These are phyloP conservation scores for Chrysosphaeria jannelii DNA, from an alignment of 2,329 filamentous ascomycete genomes.

Conservation along the genomic window DNA sequence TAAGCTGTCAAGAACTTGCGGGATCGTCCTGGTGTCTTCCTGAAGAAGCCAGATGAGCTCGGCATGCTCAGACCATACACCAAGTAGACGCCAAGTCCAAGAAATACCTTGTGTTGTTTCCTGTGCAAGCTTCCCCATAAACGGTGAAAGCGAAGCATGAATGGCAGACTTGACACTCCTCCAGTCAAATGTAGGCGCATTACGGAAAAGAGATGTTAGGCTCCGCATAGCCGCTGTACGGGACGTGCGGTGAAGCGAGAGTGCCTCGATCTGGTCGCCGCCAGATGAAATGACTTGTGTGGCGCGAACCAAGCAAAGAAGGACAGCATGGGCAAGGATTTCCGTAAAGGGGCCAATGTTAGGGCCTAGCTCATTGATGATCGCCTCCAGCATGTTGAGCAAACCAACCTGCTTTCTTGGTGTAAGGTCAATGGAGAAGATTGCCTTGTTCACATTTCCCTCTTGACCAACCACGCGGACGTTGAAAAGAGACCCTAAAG, in stretches of 20 bases:
- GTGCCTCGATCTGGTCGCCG: slow-evolving; percentile 4
- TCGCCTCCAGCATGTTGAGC: slow-evolving; percentile 66
- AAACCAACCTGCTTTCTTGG: slow-evolving; percentile 67
- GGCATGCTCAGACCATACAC: slow-evolving; percentile 44
- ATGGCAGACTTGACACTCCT: slow-evolving; percentile 37
- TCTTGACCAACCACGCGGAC: slow-evolving; percentile 22
- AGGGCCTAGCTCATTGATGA: slow-evolving; percentile 58
- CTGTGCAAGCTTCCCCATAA: slow-evolving; percentile 44
- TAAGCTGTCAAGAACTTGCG: slow-evolving; percentile 42
- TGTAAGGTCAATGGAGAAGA: slow-evolving; percentile 27
- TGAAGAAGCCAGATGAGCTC: slow-evolving; percentile 36
- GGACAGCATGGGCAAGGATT: slow-evolving; percentile 40
- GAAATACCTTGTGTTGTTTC: slow-evolving; percentile 83
- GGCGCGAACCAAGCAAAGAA: slow-evolving; percentile 53
- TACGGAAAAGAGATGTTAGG: slow-evolving; percentile 46
- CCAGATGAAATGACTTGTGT: slow-evolving; percentile 20
- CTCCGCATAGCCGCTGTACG: slow-evolving; percentile 56
- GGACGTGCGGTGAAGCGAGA: slow-evolving; percentile 32
- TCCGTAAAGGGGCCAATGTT: slow-evolving; percentile 37
- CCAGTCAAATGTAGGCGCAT: slow-evolving; percentile 40
- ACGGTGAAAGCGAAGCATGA: slow-evolving; percentile 40
- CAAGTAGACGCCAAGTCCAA: slow-evolving; percentile 49
- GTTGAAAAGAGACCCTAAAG: slow-evolving; percentile 37
- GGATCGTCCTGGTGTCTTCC: slow-evolving; percentile 30
- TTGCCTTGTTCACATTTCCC: slow-evolving; percentile 15